Evolutionary conservation across 2,329 filamentous ascomycete species (phyloP), one percentile per base, ranked within the genome.

Genomic region (Myriosclerotinia duriaeana): DNA sequence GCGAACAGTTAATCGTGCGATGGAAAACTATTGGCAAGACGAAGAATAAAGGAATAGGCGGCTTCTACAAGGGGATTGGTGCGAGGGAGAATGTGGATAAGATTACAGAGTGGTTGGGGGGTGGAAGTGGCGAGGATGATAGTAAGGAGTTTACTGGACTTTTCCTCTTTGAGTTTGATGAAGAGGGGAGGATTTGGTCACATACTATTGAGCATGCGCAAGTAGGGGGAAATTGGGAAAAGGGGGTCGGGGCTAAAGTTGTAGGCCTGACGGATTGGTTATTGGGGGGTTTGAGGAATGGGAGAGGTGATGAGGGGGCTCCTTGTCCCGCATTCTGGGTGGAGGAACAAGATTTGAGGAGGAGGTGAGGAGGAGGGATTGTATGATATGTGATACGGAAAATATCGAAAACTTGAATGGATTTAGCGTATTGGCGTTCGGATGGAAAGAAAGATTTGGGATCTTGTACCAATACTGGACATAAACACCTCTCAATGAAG

Each of bases 161-260:
- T 14, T 99, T 98, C 78, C 89, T 97, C 67, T 99, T 99, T 77
- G 92, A 96, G 71, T 99, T 99, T 76, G 95, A 98, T 75, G 83
- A 87, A 56, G 85, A 96, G 73, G 95, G 95, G 1, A 84, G 92
- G 70, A 87, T 99, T 46, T 79, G 90, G 58, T 92, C 87, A 72
- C 95, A 98, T 78, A 96, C 92, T 0, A 98, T 99, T 74, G 95
- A 99, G 79, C 91, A 96, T 79, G 90, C 91, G 1, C 90, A 97
- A 73, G 89, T 95, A 74, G 88, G 89, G 20, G 87, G 89, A 50
- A 87, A 92, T 68, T 96, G 90, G 87, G 93, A 97, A 73, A 87
- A 86, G 69, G 93, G 87, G 20, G 81, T 89, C n/a, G 87, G 91
- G 36, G 89, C 91, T 30, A 91, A 89, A 75, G 90, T 99, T 26